Percentiles rank a stretch among this genome's conserved stretches.
Evolutionary conservation across 2,329 filamentous ascomycete species (phyloP).

Genomic region (Penicillium sp.): DNA sequence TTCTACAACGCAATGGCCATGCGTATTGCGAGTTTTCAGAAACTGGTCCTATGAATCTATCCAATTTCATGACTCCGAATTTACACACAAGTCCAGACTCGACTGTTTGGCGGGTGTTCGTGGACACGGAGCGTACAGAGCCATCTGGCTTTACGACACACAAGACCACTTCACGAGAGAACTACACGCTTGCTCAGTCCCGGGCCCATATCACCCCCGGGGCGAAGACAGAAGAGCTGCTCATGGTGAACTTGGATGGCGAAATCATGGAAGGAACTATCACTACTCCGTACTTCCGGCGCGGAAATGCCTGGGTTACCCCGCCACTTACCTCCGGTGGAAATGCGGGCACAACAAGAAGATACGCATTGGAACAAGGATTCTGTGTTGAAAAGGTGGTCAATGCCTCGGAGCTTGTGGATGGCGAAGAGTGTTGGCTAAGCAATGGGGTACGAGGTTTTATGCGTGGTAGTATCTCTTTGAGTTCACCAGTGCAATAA

Average conservation of each 20-base stretch:
- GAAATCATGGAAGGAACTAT: conserved; percentile 83
- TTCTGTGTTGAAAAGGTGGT: conserved; percentile 68
- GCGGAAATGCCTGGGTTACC: conserved; percentile 68
- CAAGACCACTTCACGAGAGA: conserved; percentile 75
- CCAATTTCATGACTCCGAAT: conserved; percentile 29
- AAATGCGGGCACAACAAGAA: conserved; percentile 76
- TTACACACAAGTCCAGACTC: conserved; percentile 6
- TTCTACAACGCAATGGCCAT: conserved; percentile 31
- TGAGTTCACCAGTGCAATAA: not conserved
- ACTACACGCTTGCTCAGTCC: conserved; percentile 70
- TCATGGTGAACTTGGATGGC: conserved; percentile 66
- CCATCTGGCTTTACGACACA: conserved; percentile 71
- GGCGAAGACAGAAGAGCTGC: conserved; percentile 63
- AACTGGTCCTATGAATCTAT: conserved; percentile 25
- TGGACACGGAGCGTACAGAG: conserved; percentile 55
- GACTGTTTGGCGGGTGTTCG: conserved; percentile 48
- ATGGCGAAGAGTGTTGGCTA: conserved; percentile 81
- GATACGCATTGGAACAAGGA: conserved; percentile 74
- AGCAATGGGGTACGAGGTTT: conserved; percentile 89
- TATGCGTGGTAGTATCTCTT: conserved; percentile 41
- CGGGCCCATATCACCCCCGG: conserved; percentile 56
- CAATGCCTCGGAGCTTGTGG: conserved; percentile 57
- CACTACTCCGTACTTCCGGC: conserved; percentile 77
- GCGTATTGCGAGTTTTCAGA: conserved; percentile 35
- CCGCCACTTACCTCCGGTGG: conserved; percentile 76